Percentiles rank a stretch among this genome's conserved stretches.
Conservation (phyloP, 177 flowering plant genomes). For the Vitis hybrid region DNA sequence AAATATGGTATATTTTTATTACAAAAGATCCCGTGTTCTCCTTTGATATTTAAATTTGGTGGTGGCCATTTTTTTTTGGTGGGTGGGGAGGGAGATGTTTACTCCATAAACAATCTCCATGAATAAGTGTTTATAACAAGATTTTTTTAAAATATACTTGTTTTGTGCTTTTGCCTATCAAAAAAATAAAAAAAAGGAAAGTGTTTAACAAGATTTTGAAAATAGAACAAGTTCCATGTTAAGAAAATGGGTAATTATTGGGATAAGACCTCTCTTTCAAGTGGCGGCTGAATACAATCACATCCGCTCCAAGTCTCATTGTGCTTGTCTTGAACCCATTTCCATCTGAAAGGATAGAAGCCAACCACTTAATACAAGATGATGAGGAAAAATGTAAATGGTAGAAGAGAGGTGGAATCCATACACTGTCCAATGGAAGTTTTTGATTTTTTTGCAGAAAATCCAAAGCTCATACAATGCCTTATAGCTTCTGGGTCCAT, state of each 20-base stretch:
- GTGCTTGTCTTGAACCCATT: conserved; percentile 98
- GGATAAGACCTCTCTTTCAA: conserved; percentile 48
- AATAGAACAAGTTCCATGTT: no score
- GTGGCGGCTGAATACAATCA: conserved; percentile 81
- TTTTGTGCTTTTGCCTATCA: no score
- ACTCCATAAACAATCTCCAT: no score
- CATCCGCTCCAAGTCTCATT: conserved; percentile 98
- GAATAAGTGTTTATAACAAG: no score
- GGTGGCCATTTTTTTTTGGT: no score
- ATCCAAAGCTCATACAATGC: conserved; percentile 94
- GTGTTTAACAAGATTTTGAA: no score
- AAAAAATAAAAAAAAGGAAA: no score
- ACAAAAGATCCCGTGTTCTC: no score
- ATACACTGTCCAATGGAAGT: conserved; percentile 87
- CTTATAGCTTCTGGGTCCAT: conserved; percentile 90
- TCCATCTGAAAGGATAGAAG: conserved; percentile 81
- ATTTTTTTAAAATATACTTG: no score
- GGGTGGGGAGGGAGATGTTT: no score
- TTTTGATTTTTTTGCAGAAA: conserved; percentile 77
- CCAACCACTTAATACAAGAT: conserved; percentile 20
- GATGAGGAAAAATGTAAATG: neutral
- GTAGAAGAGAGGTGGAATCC: conserved; percentile 3
- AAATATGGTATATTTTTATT: no score
- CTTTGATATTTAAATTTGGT: no score
- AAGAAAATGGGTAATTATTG: neutral